These are phyloP conservation scores for Poteriospumella lacustris DNA, from an alignment of 108 stramenopile genomes.

Conservation along the genomic window DNA sequence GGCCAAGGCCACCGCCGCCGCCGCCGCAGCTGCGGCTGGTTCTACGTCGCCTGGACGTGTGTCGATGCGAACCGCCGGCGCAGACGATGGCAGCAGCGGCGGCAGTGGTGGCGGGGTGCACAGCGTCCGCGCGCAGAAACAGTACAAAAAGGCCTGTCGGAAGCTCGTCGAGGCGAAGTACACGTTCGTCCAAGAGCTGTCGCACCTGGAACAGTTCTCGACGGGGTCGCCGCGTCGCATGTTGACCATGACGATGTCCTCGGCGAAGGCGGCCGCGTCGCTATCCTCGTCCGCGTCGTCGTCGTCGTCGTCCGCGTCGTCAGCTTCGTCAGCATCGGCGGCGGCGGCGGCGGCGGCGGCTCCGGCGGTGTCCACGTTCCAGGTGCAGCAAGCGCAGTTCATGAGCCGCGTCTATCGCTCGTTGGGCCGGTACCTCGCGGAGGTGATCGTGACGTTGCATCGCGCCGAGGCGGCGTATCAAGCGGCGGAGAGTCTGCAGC, in stretches of 20 bases:
- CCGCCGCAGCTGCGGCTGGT: no score
- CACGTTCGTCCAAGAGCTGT: no score
- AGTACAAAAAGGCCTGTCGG: neutral
- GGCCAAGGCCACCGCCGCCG: no score
- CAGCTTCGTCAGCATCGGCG: neutral
- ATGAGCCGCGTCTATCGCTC: neutral
- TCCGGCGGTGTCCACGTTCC: neutral
- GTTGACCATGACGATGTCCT: neutral
- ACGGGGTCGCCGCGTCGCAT: neutral
- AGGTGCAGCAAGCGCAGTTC: neutral
- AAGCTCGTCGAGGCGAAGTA: neutral
- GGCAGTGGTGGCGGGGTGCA: no score
- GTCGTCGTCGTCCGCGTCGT: neutral
- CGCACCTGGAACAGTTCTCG: no score
- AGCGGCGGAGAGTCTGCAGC: neutral
- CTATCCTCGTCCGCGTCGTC: neutral
- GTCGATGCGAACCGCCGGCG: no score
- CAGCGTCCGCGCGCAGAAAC: neutral
- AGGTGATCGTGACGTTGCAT: neutral
- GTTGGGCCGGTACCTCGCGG: neutral
- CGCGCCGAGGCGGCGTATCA: neutral
- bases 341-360: neutral
- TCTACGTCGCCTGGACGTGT: no score
- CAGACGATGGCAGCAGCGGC: no score
- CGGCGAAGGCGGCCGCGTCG: neutral